Conservation (phyloP, 2,329 filamentous ascomycete genomes). For the Colletotrichum tamarilloi region DNA sequence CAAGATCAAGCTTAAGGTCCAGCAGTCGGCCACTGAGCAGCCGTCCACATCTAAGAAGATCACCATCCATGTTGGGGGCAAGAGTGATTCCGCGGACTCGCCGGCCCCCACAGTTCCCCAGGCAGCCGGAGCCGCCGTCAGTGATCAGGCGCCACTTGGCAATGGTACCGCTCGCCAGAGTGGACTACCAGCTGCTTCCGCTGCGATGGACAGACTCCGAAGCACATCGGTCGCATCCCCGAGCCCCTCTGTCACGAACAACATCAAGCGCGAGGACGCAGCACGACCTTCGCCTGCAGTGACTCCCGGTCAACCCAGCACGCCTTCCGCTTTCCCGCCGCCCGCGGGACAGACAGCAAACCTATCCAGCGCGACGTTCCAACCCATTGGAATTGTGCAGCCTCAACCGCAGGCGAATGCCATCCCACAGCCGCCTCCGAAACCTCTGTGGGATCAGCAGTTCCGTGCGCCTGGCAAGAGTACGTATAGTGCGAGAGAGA, state of each 20-base stretch:
- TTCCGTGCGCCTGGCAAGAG: conserved; percentile 56
- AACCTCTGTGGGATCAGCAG: conserved; percentile 44
- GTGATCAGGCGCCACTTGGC: conserved; percentile 48
- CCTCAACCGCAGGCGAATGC: conserved; percentile 43
- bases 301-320: conserved; percentile 39
- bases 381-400: conserved; percentile 35
- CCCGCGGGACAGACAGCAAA: conserved; percentile 37
- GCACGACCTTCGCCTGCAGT: conserved; percentile 47
- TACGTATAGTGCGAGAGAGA: conserved; percentile 36
- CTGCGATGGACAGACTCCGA: conserved; percentile 38
- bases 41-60: conserved; percentile 68
- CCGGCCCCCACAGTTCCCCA: conserved; percentile 55
- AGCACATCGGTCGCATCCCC: conserved; percentile 57
- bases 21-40: conserved; percentile 49
- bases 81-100: conserved; percentile 64
- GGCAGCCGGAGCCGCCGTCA: conserved; percentile 46
- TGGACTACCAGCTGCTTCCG: conserved; percentile 27
- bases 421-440: conserved; percentile 45
- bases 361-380: conserved; percentile 37
- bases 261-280: conserved; percentile 50
- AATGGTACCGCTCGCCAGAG: conserved; percentile 36
- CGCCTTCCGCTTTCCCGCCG: conserved; percentile 20
- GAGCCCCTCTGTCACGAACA: conserved; percentile 51
- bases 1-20: conserved; percentile 84
- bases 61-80: conserved; percentile 76